Evolutionary conservation across 202 grass and related monocot species (phyloP).

Genomic region (Musa balbisiana): DNA sequence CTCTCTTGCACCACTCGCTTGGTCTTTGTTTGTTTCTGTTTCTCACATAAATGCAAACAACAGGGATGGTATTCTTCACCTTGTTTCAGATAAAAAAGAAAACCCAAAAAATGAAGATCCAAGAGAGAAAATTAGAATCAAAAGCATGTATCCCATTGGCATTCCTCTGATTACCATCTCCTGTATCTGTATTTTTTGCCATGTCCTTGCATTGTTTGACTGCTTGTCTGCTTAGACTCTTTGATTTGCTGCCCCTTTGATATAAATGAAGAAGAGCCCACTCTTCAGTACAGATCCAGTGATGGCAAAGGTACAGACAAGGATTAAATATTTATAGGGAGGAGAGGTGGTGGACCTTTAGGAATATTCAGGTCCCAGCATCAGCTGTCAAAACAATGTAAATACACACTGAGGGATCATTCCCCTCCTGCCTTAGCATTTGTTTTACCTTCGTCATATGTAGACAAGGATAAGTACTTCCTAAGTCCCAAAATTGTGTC

Average conservation of each 20-base stretch:
- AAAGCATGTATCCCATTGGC: not conserved
- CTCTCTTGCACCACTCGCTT: no score
- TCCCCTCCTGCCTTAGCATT: not conserved
- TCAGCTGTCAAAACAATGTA: not conserved
- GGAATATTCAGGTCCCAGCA: conserved; percentile 18
- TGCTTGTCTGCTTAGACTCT: conserved; percentile 23
- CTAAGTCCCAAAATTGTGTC: not conserved
- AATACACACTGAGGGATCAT: not conserved
- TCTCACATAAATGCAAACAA: no score
- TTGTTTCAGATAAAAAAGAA: no score
- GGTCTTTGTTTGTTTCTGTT: no score
- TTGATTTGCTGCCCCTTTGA: conserved; percentile 1
- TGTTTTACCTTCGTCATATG: not conserved
- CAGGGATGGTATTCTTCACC: no score
- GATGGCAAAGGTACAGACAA: not conserved
- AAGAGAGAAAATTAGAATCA: no score
- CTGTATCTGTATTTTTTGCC: not conserved
- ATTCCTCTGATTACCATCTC: not conserved
- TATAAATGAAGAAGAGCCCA: conserved; percentile 7
- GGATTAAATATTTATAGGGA: not conserved
- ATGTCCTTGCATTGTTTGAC: conserved; percentile 15
- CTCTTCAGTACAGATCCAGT: not conserved
- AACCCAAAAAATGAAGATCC: no score
- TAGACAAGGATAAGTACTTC: conserved; percentile 1
- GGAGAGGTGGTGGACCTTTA: conserved; percentile 4